Percentiles rank a stretch among this genome's conserved stretches.
Evolutionary conservation across 2,329 filamentous ascomycete species (phyloP).

Genomic region (Diaporthe aspalathi): DNA sequence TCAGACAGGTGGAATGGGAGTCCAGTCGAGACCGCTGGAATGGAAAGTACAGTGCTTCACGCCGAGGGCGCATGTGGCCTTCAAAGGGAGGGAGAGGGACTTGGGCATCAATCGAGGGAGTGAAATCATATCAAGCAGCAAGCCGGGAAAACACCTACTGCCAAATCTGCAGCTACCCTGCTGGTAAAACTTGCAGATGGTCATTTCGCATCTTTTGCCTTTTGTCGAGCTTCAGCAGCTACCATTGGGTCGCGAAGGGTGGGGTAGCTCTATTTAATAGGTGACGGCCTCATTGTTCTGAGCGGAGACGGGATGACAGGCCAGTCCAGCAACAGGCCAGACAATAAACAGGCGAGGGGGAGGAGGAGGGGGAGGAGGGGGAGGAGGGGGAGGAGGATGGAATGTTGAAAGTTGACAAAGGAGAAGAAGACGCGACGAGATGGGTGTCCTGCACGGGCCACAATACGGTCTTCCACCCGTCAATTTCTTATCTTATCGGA

Average conservation of each 20-base stretch:
- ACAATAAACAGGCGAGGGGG: conserved; percentile 10
- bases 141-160: conserved; percentile 52
- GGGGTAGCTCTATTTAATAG: conserved; percentile 19
- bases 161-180: conserved; percentile 65
- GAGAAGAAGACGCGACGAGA: conserved; percentile 33
- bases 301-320: conserved; percentile 12
- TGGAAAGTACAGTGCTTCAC: background rate
- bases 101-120: background rate
- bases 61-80: background rate
- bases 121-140: background rate
- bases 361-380: too few species aligned
- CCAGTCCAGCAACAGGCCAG: background rate
- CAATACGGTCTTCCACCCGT: background rate
- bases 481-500: conserved; percentile 23
- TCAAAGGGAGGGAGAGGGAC: background rate
- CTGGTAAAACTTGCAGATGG: conserved; percentile 61
- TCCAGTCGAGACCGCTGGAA: background rate
- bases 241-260: conserved; percentile 6
- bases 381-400: background rate
- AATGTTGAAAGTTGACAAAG: conserved; percentile 20
- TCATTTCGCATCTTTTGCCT: conserved; percentile 34
- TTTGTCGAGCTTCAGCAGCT: conserved; percentile 17
- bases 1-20: background rate
- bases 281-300: conserved; percentile 7
- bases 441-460: conserved; percentile 24